Percentiles rank a stretch among this genome's conserved stretches.
phyloP scores from a whole-genome alignment of 441 rosid genomes.

The Erodium trifolium region DNA sequence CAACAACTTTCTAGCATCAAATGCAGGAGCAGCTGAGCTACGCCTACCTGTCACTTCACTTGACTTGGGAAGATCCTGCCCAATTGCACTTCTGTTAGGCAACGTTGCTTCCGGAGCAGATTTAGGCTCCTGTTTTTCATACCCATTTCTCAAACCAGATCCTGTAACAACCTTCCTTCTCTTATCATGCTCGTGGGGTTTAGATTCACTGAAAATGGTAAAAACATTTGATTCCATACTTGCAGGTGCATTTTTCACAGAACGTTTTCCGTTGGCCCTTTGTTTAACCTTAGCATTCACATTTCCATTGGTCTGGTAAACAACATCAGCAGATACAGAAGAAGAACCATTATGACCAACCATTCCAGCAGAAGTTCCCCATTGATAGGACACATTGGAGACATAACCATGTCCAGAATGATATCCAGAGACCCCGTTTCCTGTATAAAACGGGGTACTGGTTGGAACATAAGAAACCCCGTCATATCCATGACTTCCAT shows the following conservation, averaged over 20 bases:
- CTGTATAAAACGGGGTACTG: slow-evolving; percentile 42
- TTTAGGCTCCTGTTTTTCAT: slow-evolving; percentile 38
- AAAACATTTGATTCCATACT: slow-evolving; percentile 27
- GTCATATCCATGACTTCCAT: slow-evolving; percentile 67
- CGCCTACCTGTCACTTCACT: slow-evolving; percentile 42
- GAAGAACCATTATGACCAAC: slow-evolving; percentile 47
- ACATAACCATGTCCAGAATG: slow-evolving; percentile 68
- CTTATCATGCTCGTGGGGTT: slow-evolving; percentile 56
- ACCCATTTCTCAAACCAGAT: slow-evolving; percentile 37
- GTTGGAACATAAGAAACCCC: slow-evolving; percentile 63
- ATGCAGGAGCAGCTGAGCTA: slow-evolving; percentile 44
- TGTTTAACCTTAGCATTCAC: slow-evolving; percentile 34
- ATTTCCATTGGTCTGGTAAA: slow-evolving; percentile 53
- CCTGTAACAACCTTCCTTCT: slow-evolving; percentile 52
- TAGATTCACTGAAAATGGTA: slow-evolving; percentile 32
- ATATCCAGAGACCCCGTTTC: slow-evolving; percentile 52
- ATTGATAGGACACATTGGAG: slow-evolving; percentile 67
- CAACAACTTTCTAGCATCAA: slow-evolving; percentile 77
- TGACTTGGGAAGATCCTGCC: slow-evolving; percentile 33
- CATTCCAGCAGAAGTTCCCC: slow-evolving; percentile 58
- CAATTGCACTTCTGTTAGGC: slow-evolving; percentile 30
- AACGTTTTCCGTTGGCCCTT: slow-evolving; percentile 41
- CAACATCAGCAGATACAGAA: slow-evolving; percentile 34
- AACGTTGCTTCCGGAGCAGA: slow-evolving; percentile 35
- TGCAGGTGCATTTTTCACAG: slow-evolving; percentile 27